phyloP scores from a whole-genome alignment of 2,329 filamentous ascomycete genomes.

The Colletotrichum sojae region DNA sequence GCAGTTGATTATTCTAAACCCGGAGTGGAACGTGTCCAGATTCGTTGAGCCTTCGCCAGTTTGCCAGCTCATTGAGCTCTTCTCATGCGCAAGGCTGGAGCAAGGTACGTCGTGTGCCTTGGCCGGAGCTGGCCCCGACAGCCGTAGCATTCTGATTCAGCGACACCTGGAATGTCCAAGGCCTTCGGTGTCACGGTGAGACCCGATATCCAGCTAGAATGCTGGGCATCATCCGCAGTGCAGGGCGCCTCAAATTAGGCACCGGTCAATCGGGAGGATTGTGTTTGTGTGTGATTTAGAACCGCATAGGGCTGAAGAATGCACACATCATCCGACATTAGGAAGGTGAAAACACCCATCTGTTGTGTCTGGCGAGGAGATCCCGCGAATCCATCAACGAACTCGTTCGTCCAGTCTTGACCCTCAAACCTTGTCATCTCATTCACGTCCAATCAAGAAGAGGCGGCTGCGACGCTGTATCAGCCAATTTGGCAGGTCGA shows the following conservation, averaged over 20 bases:
- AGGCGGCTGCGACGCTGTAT: too few species aligned
- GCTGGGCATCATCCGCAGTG: background rate
- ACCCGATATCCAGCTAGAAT: background rate
- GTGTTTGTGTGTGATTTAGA: background rate
- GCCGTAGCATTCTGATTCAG: background rate
- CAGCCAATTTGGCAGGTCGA: too few species aligned
- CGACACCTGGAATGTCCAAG: background rate
- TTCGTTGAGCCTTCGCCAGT: too few species aligned
- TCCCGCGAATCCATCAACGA: too few species aligned
- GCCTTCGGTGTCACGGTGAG: background rate
- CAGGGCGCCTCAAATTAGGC: background rate
- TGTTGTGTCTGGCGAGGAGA: background rate
- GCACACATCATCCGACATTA: background rate
- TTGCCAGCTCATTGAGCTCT: too few species aligned
- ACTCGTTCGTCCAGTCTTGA: too few species aligned
- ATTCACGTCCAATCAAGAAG: too few species aligned
- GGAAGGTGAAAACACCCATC: background rate
- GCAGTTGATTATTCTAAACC: too few species aligned
- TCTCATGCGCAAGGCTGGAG: too few species aligned
- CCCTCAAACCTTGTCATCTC: too few species aligned
- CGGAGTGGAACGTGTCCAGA: too few species aligned
- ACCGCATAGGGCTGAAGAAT: background rate
- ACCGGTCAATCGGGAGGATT: background rate
- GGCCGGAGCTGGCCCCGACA: background rate
- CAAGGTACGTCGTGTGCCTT: too few species aligned